Conservation (phyloP, 345 rosid genomes). For the Eucalyptus sideroxylon region DNA sequence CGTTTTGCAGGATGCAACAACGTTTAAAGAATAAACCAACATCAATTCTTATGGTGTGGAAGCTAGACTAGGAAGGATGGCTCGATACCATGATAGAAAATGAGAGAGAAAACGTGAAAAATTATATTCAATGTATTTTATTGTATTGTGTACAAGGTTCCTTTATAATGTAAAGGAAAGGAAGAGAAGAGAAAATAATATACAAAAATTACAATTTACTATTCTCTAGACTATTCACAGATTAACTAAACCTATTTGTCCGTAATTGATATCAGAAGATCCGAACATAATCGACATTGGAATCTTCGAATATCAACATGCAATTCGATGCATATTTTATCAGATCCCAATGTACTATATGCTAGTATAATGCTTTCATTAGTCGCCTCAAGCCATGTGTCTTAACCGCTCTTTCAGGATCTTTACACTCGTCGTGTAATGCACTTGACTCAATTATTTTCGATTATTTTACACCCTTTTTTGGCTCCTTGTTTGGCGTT, state of each 20-base stretch:
- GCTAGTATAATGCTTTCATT: neutral
- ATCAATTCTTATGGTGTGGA: neutral
- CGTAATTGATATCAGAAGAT: too few relatives aligned
- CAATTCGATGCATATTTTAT: neutral
- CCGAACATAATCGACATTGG: fast-evolving
- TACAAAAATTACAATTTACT: too few relatives aligned
- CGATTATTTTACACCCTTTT: neutral
- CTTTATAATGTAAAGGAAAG: too few relatives aligned
- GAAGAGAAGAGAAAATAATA: too few relatives aligned
- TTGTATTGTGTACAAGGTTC: too few relatives aligned
- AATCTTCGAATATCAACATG: neutral
- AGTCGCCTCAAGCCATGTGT: conserved; percentile 30
- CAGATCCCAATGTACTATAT: neutral
- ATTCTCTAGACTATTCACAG: too few relatives aligned
- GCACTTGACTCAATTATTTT: neutral
- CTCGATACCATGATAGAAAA: too few relatives aligned
- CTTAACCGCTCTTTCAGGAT: conserved; percentile 49
- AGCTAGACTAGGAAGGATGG: neutral
- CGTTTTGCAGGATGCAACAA: neutral
- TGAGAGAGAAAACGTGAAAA: too few relatives aligned
- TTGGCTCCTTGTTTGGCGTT: conserved; percentile 1
- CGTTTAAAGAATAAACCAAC: neutral
- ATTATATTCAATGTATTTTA: too few relatives aligned
- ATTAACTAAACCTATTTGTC: too few relatives aligned
- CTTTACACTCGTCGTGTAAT: conserved; percentile 17